A percentile compares a stretch with the other conserved stretches of the same genome.
Conservation (phyloP, 2,329 filamentous ascomycete genomes). For the Penicillium hordei region DNA sequence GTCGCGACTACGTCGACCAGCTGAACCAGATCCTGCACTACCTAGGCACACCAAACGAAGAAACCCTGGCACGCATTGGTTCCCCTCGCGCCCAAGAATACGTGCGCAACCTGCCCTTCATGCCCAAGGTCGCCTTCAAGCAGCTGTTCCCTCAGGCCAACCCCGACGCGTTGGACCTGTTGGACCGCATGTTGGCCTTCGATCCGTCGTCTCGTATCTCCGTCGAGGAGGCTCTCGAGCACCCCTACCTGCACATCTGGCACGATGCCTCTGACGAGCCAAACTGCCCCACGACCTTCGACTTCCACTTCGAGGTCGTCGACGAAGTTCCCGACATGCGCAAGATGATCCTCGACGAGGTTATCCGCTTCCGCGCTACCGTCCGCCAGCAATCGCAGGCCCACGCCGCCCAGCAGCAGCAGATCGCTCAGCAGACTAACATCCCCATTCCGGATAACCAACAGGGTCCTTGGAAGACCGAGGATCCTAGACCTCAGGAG, state of each 20-base stretch:
- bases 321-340: slow-evolving; percentile 95
- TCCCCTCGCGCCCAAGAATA: slow-evolving; percentile 97
- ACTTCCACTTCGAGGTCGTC: slow-evolving; percentile 98
- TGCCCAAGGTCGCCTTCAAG: slow-evolving; percentile 90
- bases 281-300: slow-evolving; percentile 87
- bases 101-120: slow-evolving; percentile 90
- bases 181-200: slow-evolving; percentile 97
- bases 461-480: slow-evolving; percentile 54
- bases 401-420: slow-evolving; percentile 42
- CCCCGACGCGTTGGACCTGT: slow-evolving; percentile 88
- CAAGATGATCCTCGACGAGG: slow-evolving; percentile 95
- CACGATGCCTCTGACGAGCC: slow-evolving; percentile 97
- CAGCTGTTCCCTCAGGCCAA: slow-evolving; percentile 91
- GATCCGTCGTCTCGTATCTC: slow-evolving; percentile 91
- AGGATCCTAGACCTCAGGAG: slow-evolving; percentile 64
- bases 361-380: slow-evolving; percentile 73
- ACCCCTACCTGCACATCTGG: slow-evolving; percentile 96
- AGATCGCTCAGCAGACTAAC: slow-evolving; percentile 46
- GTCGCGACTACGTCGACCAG: slow-evolving; percentile 98
- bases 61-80: slow-evolving; percentile 89
- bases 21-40: slow-evolving; percentile 99
- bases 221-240: slow-evolving; percentile 92
- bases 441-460: slow-evolving; percentile 65
- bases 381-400: slow-evolving; percentile 54
- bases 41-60: slow-evolving; percentile 92